These are phyloP conservation scores for Mortierella sp. DNA, from an alignment of 371 early-diverging fungal genomes.

Conservation along the genomic window DNA sequence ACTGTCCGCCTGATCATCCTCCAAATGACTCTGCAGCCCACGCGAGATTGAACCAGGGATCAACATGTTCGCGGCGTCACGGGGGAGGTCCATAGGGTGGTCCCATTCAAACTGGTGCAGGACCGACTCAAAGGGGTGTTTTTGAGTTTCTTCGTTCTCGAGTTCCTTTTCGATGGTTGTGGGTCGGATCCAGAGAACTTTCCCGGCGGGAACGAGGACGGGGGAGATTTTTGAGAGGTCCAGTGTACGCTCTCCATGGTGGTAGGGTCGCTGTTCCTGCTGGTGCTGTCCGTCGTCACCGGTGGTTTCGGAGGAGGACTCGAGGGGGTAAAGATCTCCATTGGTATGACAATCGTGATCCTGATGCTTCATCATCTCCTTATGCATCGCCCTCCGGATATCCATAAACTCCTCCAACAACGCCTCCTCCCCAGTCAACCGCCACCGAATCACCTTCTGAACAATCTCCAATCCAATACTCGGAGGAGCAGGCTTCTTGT, in stretches of 20 bases:
- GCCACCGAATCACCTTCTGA: constrained; percentile 56
- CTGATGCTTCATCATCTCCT: constrained; percentile 39
- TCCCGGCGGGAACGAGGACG: constrained; percentile 42
- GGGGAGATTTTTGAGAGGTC: constrained; percentile 30
- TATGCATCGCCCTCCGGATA: constrained; percentile 50
- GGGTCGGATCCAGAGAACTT: constrained; percentile 56
- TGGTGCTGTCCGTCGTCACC: constrained; percentile 9
- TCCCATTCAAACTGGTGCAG: constrained; percentile 57
- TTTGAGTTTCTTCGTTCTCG: constrained; percentile 38
- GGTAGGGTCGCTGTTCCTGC: neutral
- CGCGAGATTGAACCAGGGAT: constrained; percentile 26
- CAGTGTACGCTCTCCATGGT: neutral
- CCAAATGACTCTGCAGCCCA: constrained; percentile 24
- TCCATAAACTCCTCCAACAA: constrained; percentile 55
- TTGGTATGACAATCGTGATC: constrained; percentile 11
- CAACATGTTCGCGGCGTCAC: constrained; percentile 23
- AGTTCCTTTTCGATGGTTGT: constrained; percentile 45
- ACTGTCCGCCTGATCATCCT: constrained; percentile 33
- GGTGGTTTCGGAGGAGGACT: neutral
- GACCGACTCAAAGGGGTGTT: constrained; percentile 37
- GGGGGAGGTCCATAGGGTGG: constrained; percentile 23
- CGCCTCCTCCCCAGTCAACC: constrained; percentile 38
- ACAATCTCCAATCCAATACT: constrained; percentile 53
- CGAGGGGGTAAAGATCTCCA: neutral
- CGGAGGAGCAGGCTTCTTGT: constrained; percentile 15